Evolutionary conservation across 2,329 filamentous ascomycete species (phyloP), one percentile per base, ranked within the genome.

Genomic region (Ophiostoma piceae): DNA sequence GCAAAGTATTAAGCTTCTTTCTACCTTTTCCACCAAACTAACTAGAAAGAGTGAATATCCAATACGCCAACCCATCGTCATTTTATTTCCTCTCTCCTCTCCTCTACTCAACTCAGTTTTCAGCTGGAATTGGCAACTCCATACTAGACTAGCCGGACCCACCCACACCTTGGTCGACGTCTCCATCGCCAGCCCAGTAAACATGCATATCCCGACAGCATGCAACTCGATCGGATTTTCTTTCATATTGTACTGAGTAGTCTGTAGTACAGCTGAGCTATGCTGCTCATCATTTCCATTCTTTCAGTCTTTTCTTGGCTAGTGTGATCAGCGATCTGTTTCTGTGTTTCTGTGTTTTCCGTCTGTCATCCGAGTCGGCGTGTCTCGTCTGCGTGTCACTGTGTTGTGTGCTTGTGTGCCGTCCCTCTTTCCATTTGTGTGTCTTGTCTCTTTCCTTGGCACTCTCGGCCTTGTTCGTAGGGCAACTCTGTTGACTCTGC

Each of bases 381-480:
- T 14, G 54, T 60, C 16, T 54, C 35, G 16, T 26, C 7, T 60
- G 51, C n/a, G n/a, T 29, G 22, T 7, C 19, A 51, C n/a, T 54
- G 26, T 29, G 3, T 3, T 60, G 0, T 12, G 47, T 60, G 54
- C 14, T 14, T 60, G 57, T 60, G 54, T 60, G 32, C 26, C 35
- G 11, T 41, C 16, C 16, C 19, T 65, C 35, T 65, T 66, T 66
- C 9, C 32, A 41, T 41, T 41, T 37, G 29, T 39, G 32, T 35
- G 35, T 35, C 35, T 35, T 39, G 16, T 66, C 35, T 64, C 32
- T n/a, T 67, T 67, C 29, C 22, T 67, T 62, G 57, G 57, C 57
- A 62, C 26, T 29, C 57, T 32, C 26, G 57, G 51, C 51, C 51
- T 57, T 57, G 51, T 26, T 57, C 51, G 51, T 57, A 57, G 51